phyloP scores from a whole-genome alignment of 2,329 filamentous ascomycete species.

The Colletotrichum theobromicola region DNA sequence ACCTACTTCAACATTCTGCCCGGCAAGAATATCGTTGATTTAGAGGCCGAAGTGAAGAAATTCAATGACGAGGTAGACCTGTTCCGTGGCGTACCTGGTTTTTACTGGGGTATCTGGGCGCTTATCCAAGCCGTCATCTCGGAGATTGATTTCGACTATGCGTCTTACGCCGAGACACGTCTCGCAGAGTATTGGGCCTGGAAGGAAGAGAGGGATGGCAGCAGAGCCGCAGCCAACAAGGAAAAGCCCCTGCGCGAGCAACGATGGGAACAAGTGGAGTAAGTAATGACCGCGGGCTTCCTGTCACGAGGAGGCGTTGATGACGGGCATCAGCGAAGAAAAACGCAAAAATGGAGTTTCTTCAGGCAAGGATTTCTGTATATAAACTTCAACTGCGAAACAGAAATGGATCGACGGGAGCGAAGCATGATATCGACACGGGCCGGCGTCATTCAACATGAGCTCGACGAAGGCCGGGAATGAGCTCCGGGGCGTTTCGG shows the following conservation, averaged over 20 bases:
- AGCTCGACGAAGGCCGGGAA: conserved; percentile 28
- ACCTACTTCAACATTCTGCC: conserved; percentile 69
- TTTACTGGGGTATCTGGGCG: conserved; percentile 94
- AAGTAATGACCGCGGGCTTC: neutral
- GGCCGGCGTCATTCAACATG: conserved; percentile 38
- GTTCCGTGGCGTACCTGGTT: conserved; percentile 88
- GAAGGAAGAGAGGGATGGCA: conserved; percentile 76
- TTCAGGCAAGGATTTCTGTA: conserved; percentile 20
- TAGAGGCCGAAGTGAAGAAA: conserved; percentile 68
- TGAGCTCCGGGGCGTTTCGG: conserved; percentile 14
- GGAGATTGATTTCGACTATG: conserved; percentile 96
- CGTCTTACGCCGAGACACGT: conserved; percentile 83
- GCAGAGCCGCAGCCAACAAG: conserved; percentile 53
- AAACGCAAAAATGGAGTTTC: neutral
- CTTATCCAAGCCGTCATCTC: conserved; percentile 94
- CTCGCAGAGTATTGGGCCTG: conserved; percentile 93
- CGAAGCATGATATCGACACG: conserved; percentile 23
- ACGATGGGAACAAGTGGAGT: conserved; percentile 71
- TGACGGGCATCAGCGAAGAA: neutral
- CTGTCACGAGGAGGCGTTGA: neutral
- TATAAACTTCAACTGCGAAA: conserved; percentile 24
- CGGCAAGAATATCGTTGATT: conserved; percentile 46
- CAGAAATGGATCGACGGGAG: conserved; percentile 22
- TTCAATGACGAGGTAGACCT: conserved; percentile 83
- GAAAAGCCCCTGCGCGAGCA: conserved; percentile 77